These are phyloP conservation scores for Hygrocybe punicea DNA, from an alignment of 768 basidiomycete species.

Conservation along the genomic window DNA sequence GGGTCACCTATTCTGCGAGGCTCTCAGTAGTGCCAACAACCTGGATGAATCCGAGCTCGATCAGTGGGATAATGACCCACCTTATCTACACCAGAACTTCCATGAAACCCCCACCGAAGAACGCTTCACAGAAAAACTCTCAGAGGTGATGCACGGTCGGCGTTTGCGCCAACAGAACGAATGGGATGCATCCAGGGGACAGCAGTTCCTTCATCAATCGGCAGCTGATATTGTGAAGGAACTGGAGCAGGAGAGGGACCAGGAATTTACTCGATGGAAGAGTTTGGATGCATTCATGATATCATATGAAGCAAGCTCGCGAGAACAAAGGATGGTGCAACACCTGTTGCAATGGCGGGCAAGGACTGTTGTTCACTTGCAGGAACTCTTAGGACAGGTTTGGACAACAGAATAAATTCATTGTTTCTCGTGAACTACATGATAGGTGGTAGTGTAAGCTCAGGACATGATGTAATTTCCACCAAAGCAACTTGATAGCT, in stretches of 20 bases:
- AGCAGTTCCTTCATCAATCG: not conserved
- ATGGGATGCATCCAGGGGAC: not conserved
- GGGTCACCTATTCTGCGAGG: constrained; percentile 3
- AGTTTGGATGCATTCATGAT: not conserved
- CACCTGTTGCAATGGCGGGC: not conserved
- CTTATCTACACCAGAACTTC: not conserved
- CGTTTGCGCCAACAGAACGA: not conserved
- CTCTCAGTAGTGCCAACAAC: constrained; percentile 1
- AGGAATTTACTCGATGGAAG: not conserved
- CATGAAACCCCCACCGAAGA: not conserved
- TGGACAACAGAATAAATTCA: too few species aligned
- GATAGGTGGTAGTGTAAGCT: too few species aligned
- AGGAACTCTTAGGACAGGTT: too few species aligned
- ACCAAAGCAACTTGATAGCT: too few species aligned
- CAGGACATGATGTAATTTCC: too few species aligned
- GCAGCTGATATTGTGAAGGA: not conserved
- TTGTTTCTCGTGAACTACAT: too few species aligned
- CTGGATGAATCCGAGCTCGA: constrained; percentile 4
- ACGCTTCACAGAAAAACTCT: not conserved
- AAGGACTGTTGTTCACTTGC: not conserved
- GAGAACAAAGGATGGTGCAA: not conserved
- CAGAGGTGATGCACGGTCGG: constrained; percentile 8
- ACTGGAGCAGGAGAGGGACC: not conserved
- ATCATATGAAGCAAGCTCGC: not conserved
- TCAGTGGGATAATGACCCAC: not conserved